Conservation (phyloP, 768 basidiomycete genomes). For the Tulasnella sp. region DNA sequence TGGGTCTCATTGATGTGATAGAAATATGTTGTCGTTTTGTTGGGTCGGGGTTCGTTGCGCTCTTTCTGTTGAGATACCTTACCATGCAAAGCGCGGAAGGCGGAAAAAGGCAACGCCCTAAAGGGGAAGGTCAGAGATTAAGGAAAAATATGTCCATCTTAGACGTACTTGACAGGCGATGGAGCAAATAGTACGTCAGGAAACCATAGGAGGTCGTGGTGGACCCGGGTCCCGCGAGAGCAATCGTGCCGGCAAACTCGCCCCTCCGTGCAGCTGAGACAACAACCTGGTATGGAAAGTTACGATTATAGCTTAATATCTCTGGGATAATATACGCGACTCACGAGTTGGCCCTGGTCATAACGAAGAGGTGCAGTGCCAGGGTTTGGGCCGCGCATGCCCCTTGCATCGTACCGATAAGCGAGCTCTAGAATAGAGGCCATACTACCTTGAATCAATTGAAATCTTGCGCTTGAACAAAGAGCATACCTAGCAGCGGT, state of each 20-base stretch:
- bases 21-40: neutral
- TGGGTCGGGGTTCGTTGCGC: neutral
- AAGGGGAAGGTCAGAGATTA: neutral
- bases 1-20: neutral
- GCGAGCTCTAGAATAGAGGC: neutral
- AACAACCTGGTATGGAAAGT: neutral
- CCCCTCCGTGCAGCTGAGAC: neutral
- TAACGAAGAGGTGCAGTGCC: neutral
- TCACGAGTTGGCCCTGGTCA: neutral
- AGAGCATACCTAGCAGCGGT: neutral
- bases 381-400: neutral
- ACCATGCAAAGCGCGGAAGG: neutral
- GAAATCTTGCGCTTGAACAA: neutral
- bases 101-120: neutral
- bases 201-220: neutral
- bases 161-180: neutral
- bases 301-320: neutral
- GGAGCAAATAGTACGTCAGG: neutral
- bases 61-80: neutral
- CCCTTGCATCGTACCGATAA: neutral
- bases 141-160: neutral
- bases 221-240: neutral
- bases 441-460: neutral
- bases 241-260: neutral
- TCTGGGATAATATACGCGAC: neutral